Evolutionary conservation across 2,329 filamentous ascomycete species (phyloP).

Genomic region (Fusarium oxysporum): DNA sequence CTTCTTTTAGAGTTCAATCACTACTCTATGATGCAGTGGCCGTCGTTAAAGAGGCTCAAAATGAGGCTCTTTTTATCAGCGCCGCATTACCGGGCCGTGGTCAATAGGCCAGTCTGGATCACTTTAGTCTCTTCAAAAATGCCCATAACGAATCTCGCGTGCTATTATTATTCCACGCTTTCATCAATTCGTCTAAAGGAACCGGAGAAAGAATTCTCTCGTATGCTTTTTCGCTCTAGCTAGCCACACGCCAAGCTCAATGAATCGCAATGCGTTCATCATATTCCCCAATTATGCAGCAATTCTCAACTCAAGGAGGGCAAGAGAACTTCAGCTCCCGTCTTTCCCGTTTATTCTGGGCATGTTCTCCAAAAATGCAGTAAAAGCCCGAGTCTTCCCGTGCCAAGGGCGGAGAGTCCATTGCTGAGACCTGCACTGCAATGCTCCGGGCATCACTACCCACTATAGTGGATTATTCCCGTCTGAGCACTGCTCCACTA

Average conservation of each 20-base stretch:
- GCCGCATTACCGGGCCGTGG: not conserved
- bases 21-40: no score
- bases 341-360: not conserved
- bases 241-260: not conserved
- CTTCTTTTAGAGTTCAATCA: accelerated
- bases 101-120: not conserved
- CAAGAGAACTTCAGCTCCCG: not conserved
- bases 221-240: not conserved
- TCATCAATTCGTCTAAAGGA: not conserved
- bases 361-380: not conserved
- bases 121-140: not conserved
- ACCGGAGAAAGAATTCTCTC: not conserved
- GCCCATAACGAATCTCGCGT: not conserved
- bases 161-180: not conserved
- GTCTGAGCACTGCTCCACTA: not conserved
- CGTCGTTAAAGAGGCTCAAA: not conserved
- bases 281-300: not conserved
- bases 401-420: not conserved
- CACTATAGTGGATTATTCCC: not conserved
- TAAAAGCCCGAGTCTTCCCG: not conserved
- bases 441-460: not conserved
- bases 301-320: no score
- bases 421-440: not conserved
- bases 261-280: not conserved
- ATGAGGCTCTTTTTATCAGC: not conserved